Evolutionary conservation across 805 yeast species (phyloP).

Genomic region (Yarrowia sp.): DNA sequence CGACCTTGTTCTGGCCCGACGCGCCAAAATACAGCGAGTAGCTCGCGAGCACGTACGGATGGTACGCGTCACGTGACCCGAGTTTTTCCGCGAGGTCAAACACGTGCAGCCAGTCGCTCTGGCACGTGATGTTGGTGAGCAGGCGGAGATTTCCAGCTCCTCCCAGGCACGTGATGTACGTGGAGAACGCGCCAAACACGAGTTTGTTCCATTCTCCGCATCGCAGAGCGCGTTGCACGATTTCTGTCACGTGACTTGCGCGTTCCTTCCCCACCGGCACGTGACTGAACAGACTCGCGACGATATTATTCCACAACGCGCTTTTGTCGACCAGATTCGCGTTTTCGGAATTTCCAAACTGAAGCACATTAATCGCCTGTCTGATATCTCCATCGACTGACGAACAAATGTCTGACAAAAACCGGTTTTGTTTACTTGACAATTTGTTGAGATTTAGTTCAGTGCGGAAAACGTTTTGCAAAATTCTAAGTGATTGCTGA

Average conservation of each 20-base stretch:
- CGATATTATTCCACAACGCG: constrained; percentile 20
- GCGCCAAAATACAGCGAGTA: constrained; percentile 10
- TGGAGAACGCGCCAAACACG: constrained; percentile 21
- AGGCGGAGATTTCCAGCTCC: not conserved
- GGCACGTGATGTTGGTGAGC: not conserved
- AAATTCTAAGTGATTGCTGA: constrained; percentile 56
- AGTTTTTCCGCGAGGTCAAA: not conserved
- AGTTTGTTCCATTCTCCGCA: constrained; percentile 38
- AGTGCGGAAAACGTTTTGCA: constrained; percentile 58
- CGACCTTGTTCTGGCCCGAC: not conserved
- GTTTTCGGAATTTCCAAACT: constrained; percentile 55
- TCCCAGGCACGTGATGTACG: not conserved
- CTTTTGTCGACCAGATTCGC: not conserved
- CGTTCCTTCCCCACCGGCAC: constrained; percentile 7
- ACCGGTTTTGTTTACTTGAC: constrained; percentile 40
- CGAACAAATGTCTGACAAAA: constrained; percentile 69
- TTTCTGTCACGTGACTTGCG: not conserved
- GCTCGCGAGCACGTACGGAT: constrained; percentile 7
- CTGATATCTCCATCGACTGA: constrained; percentile 83
- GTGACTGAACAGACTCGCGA: not conserved
- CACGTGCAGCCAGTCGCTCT: constrained; percentile 11
- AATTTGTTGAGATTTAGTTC: constrained; percentile 52
- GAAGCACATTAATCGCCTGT: constrained; percentile 82
- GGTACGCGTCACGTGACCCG: constrained; percentile 4
- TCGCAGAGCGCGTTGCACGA: not conserved